Evolutionary conservation across 352 stramenopile genomes (phyloP).

Genomic region (Globisporangium mamillatum): DNA sequence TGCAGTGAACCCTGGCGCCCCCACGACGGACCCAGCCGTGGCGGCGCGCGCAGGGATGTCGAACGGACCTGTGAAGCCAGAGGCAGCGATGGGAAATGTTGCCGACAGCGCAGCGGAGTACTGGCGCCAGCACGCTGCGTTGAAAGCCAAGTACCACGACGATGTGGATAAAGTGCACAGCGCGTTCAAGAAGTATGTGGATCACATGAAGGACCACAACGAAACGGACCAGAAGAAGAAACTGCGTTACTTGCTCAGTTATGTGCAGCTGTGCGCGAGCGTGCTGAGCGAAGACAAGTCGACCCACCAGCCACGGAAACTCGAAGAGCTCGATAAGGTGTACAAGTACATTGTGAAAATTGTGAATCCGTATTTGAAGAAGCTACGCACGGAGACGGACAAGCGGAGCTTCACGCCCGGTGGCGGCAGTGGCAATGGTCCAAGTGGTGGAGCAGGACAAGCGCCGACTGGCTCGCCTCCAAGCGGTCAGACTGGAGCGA

Average conservation of each 20-base stretch:
- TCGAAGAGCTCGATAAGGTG: slow-evolving; percentile 84
- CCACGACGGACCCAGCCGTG: not conserved
- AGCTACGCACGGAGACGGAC: slow-evolving; percentile 76
- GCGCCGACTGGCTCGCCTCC: not conserved
- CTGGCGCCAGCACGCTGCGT: slow-evolving; percentile 70
- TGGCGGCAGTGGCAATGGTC: slow-evolving; percentile 11
- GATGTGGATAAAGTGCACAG: slow-evolving; percentile 86
- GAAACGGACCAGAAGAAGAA: slow-evolving; percentile 88
- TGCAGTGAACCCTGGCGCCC: not conserved
- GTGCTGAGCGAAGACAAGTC: slow-evolving; percentile 78
- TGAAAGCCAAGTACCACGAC: slow-evolving; percentile 79
- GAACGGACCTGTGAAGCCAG: slow-evolving; percentile 10
- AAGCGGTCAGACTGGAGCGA: not conserved
- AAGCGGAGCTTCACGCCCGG: slow-evolving; percentile 50
- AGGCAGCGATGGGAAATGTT: slow-evolving; percentile 19
- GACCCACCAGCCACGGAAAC: slow-evolving; percentile 64
- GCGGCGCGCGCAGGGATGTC: slow-evolving; percentile 2
- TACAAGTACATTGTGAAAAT: slow-evolving; percentile 91
- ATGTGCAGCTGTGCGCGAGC: slow-evolving; percentile 76
- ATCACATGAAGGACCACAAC: slow-evolving; percentile 86
- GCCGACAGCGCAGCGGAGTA: slow-evolving; percentile 64
- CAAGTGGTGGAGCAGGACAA: not conserved
- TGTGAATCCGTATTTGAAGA: slow-evolving; percentile 85
- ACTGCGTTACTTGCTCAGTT: slow-evolving; percentile 77
- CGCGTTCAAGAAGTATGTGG: slow-evolving; percentile 85